These are phyloP conservation scores for Cercospora zeae-maydis DNA, from an alignment of 2,329 filamentous ascomycete genomes.

Conservation along the genomic window DNA sequence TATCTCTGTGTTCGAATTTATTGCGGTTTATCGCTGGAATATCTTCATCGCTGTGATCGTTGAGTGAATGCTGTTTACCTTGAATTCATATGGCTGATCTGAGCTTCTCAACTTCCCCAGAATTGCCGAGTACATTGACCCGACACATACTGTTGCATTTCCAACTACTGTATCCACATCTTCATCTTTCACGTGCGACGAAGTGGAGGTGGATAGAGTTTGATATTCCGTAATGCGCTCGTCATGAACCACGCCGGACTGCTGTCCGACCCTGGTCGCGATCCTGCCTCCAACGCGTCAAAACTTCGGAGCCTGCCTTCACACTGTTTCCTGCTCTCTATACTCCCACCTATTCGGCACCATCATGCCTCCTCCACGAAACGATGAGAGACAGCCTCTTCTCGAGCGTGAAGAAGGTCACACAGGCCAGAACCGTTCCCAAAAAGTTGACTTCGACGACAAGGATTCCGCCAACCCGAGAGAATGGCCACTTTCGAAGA, in stretches of 20 bases:
- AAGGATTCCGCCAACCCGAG: slow-evolving; percentile 13
- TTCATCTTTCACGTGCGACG: neutral
- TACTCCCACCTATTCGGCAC: neutral
- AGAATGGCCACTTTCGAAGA: slow-evolving; percentile 15
- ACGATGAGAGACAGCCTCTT: slow-evolving; percentile 11
- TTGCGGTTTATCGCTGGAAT: neutral
- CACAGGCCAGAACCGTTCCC: neutral
- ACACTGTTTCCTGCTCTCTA: neutral
- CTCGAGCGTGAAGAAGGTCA: neutral
- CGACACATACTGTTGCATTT: too few species aligned
- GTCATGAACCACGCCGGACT: neutral
- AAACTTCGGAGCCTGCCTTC: neutral
- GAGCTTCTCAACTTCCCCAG: too few species aligned
- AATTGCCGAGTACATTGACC: too few species aligned
- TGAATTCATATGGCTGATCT: too few species aligned
- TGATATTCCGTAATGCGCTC: slow-evolving; percentile 2
- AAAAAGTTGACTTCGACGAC: slow-evolving; percentile 17
- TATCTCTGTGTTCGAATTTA: neutral
- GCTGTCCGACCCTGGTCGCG: neutral
- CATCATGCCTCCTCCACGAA: neutral
- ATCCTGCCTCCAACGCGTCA: slow-evolving; percentile 3
- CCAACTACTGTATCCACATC: neutral
- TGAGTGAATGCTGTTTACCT: too few species aligned
- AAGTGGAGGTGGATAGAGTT: neutral
- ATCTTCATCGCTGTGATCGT: too few species aligned